A percentile compares a stretch with the other conserved stretches of the same genome.
Conservation (phyloP, 1,139 yeast genomes). For the Debaryomyces psychrophilus region DNA sequence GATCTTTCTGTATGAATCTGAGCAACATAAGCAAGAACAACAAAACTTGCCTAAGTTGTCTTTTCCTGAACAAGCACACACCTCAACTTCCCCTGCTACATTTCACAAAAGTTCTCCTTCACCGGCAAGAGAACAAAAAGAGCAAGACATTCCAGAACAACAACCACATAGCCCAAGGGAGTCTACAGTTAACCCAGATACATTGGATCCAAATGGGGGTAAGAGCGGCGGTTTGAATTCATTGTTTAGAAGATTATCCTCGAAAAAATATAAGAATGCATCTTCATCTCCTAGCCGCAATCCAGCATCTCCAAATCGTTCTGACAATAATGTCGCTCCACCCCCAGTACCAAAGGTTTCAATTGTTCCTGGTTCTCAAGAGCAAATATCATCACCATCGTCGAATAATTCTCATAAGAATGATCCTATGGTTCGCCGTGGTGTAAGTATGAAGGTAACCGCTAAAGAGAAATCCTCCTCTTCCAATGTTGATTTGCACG, state of each 20-base stretch:
- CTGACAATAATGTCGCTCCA: slow-evolving; percentile 12
- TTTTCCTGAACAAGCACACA: slow-evolving; percentile 73
- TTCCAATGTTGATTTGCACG: slow-evolving; percentile 29
- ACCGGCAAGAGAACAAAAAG: slow-evolving; percentile 16
- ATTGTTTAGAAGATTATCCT: slow-evolving; percentile 42
- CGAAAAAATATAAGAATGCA: slow-evolving; percentile 32
- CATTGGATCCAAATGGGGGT: slow-evolving; percentile 38
- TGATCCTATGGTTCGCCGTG: slow-evolving; percentile 62
- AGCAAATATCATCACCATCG: slow-evolving; percentile 20
- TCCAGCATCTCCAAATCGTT: slow-evolving; percentile 12
- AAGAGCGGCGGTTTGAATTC: slow-evolving; percentile 39
- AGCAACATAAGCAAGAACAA: slow-evolving; percentile 10
- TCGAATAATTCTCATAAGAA: slow-evolving; percentile 21
- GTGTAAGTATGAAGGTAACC: slow-evolving; percentile 63
- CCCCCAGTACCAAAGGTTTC: slow-evolving; percentile 18
- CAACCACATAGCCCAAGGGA: slow-evolving; percentile 34
- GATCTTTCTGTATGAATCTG: neutral
- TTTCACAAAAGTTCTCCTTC: slow-evolving; percentile 21
- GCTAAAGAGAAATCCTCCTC: slow-evolving; percentile 53
- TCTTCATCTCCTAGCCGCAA: slow-evolving; percentile 20
- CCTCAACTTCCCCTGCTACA: slow-evolving; percentile 36
- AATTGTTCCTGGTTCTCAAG: slow-evolving; percentile 21
- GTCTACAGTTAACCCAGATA: slow-evolving; percentile 26
- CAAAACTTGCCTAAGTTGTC: slow-evolving; percentile 34
- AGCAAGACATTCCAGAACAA: slow-evolving; percentile 33